These are phyloP conservation scores for Geotrichum siamense DNA, from an alignment of 1,139 yeast genomes.

Conservation along the genomic window DNA sequence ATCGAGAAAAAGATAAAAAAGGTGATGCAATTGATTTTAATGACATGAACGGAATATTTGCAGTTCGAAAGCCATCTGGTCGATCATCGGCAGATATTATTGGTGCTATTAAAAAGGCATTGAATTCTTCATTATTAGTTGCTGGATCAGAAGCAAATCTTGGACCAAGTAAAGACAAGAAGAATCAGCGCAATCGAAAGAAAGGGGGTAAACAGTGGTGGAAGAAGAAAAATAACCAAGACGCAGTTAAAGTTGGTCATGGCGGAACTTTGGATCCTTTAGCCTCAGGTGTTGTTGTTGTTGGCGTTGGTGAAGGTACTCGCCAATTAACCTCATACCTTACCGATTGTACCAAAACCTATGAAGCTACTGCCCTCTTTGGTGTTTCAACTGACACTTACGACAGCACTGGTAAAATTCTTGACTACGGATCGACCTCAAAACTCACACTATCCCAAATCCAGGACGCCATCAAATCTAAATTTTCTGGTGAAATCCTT, in stretches of 20 bases:
- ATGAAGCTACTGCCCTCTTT: slow-evolving; percentile 75
- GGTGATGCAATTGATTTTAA: no score
- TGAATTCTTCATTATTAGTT: slow-evolving; percentile 56
- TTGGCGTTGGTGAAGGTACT: slow-evolving; percentile 89
- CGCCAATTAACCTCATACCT: slow-evolving; percentile 65
- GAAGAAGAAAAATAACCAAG: slow-evolving; percentile 10
- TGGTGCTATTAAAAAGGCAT: slow-evolving; percentile 52
- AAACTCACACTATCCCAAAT: slow-evolving; percentile 56
- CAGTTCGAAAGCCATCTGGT: slow-evolving; percentile 86
- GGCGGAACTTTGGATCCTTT: slow-evolving; percentile 96
- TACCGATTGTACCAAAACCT: slow-evolving; percentile 58
- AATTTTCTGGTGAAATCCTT: slow-evolving; percentile 67
- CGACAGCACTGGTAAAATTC: slow-evolving; percentile 80
- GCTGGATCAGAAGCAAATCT: slow-evolving; percentile 28
- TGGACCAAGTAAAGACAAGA: slow-evolving; percentile 10
- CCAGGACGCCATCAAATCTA: slow-evolving; percentile 41
- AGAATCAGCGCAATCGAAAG: slow-evolving; percentile 23
- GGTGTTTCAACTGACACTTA: slow-evolving; percentile 94
- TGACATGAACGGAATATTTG: slow-evolving; percentile 59
- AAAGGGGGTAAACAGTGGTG: slow-evolving; percentile 27
- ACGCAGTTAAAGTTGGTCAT: slow-evolving; percentile 75
- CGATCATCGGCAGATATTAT: slow-evolving; percentile 72
- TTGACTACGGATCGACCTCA: slow-evolving; percentile 49
- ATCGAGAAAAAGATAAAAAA: no score
- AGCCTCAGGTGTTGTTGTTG: slow-evolving; percentile 86